Conservation (phyloP, 106 monocot genomes). For the Allium fistulosum region DNA sequence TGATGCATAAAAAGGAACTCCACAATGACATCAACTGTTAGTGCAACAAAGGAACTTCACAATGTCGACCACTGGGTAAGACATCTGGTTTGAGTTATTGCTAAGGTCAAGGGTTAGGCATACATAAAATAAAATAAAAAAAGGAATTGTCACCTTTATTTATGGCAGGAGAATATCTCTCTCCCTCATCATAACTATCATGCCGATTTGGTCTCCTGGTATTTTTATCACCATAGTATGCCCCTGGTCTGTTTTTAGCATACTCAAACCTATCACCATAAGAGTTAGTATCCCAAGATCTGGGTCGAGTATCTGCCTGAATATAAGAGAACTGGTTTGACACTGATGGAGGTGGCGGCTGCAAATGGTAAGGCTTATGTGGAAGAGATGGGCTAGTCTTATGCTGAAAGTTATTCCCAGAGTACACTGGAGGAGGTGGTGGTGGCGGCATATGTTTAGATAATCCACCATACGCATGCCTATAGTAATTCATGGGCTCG, state of each 20-base stretch:
- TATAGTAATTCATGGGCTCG: conserved; percentile 23
- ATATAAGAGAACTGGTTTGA: conserved; percentile 83
- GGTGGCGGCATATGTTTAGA: conserved; percentile 33
- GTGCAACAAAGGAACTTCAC: neutral
- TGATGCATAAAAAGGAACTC: neutral
- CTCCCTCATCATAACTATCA: conserved; percentile 34
- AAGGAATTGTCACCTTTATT: conserved; percentile 22
- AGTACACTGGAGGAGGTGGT: conserved; percentile 22
- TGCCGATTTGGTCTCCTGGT: conserved; percentile 18
- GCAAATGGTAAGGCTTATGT: conserved; percentile 49
- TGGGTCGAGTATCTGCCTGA: conserved; percentile 41
- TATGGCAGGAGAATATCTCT: conserved; percentile 30
- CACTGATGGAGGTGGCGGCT: conserved; percentile 50
- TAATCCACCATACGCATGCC: conserved; percentile 31
- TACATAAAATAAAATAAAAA: neutral
- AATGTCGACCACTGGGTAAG: too few relatives aligned
- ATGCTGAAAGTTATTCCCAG: conserved; percentile 27
- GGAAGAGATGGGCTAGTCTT: conserved; percentile 9
- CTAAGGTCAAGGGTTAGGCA: too few relatives aligned
- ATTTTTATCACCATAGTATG: conserved; percentile 28
- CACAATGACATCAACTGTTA: neutral
- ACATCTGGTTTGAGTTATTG: too few relatives aligned
- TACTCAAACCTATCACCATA: conserved; percentile 28
- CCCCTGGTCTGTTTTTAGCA: conserved; percentile 26
- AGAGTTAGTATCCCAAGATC: conserved; percentile 33